Percentiles rank a stretch among this genome's conserved stretches.
Conservation (phyloP, 1,284 basidiomycete genomes). For the Fistulina hepatica region DNA sequence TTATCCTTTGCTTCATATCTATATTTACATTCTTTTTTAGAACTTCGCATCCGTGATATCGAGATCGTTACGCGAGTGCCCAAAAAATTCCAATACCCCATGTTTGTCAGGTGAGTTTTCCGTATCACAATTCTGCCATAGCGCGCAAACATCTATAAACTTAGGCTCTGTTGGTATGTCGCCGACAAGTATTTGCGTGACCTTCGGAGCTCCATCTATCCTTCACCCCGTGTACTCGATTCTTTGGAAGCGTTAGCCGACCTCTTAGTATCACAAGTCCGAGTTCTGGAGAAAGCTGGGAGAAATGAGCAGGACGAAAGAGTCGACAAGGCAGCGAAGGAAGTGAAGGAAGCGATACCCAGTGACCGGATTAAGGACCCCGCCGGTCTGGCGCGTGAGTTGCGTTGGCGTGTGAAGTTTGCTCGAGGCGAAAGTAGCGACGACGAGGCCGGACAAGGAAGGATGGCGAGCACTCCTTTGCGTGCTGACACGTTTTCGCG, state of each 20-base stretch:
- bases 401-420: conserved; percentile 66
- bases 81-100: conserved; percentile 89
- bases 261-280: conserved; percentile 72
- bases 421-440: conserved; percentile 61
- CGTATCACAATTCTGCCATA: not conserved
- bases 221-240: conserved; percentile 54
- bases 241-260: conserved; percentile 62
- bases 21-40: conserved; percentile 30
- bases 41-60: conserved; percentile 81
- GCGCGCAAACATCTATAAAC: conserved; percentile 6
- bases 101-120: conserved; percentile 62
- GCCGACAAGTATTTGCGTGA: conserved; percentile 69
- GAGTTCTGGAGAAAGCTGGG: conserved; percentile 56
- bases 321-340: conserved; percentile 49
- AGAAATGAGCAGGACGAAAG: too few species aligned
- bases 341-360: conserved; percentile 73
- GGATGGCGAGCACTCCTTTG: conserved; percentile 24
- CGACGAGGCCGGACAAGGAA: conserved; percentile 57
- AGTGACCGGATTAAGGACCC: conserved; percentile 72
- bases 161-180: conserved; percentile 83
- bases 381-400: conserved; percentile 64
- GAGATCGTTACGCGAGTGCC: conserved; percentile 91
- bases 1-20: not conserved
- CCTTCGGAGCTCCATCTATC: conserved; percentile 47
- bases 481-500: conserved; percentile 20